phyloP scores from a whole-genome alignment of 805 yeast genomes.

The Torulaspora gathmanii region DNA sequence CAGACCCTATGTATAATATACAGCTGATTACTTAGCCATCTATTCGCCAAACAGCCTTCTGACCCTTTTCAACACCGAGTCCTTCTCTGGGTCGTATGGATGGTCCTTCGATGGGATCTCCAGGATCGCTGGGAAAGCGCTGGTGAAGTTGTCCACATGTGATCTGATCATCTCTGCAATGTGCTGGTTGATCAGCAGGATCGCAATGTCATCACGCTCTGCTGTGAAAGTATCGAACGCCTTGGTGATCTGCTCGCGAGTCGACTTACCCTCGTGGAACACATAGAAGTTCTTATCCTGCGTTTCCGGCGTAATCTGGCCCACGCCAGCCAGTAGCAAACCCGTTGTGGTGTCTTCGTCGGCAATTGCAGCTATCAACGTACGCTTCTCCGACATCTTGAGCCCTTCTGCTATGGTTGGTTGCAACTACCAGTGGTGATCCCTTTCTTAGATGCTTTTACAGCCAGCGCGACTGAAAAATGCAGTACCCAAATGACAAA shows the following conservation, averaged over 20 bases:
- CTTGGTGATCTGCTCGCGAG: constrained; percentile 66
- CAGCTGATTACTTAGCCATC: constrained; percentile 1
- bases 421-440: background rate
- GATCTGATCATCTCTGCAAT: constrained; percentile 85
- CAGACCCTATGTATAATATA: constrained; percentile 3
- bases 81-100: constrained; percentile 98
- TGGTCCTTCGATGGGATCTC: constrained; percentile 98
- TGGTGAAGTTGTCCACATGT: constrained; percentile 74
- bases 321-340: constrained; percentile 88
- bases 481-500: background rate
- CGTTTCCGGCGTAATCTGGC: constrained; percentile 58
- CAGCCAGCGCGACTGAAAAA: constrained; percentile 6
- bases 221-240: constrained; percentile 73
- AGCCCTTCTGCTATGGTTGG: background rate
- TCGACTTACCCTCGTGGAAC: constrained; percentile 74
- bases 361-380: constrained; percentile 87
- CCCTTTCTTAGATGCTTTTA: constrained; percentile 5
- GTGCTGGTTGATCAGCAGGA: constrained; percentile 88
- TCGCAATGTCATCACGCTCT: constrained; percentile 83
- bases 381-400: constrained; percentile 50
- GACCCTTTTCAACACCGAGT: constrained; percentile 88
- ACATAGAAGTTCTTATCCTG: constrained; percentile 68
- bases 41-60: constrained; percentile 93
- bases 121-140: constrained; percentile 92
- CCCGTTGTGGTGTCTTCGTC: constrained; percentile 98